Conservation (phyloP, 1,139 yeast species). For the Hansenula anomala region DNA sequence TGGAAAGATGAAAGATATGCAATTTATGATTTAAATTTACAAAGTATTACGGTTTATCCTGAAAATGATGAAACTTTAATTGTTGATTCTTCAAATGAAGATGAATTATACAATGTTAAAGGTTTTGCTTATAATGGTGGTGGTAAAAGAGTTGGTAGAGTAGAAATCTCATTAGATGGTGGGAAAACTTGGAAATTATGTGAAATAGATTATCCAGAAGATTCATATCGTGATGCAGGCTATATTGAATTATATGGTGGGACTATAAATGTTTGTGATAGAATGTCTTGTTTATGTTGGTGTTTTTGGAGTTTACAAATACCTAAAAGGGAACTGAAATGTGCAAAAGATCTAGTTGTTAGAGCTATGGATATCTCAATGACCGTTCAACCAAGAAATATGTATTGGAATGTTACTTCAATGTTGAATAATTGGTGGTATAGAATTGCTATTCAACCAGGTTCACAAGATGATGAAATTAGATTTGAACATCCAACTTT, state of each 20-base stretch:
- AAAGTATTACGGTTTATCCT: conserved; percentile 27
- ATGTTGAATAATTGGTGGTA: conserved; percentile 34
- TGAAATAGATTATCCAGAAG: conserved; percentile 28
- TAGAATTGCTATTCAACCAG: conserved; percentile 25
- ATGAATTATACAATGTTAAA: conserved; percentile 18
- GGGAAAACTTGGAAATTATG: conserved; percentile 27
- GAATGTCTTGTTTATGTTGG: conserved; percentile 29
- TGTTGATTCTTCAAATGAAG: conserved; percentile 4
- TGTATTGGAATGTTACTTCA: conserved; percentile 33
- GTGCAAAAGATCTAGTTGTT: conserved; percentile 26
- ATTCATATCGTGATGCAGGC: conserved; percentile 25
- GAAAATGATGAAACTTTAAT: conserved; percentile 22
- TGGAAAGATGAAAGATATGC: conserved; percentile 32
- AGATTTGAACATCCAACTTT: conserved; percentile 28
- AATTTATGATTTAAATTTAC: conserved; percentile 27
- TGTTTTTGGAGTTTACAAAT: conserved; percentile 28
- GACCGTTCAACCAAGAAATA: conserved; percentile 29
- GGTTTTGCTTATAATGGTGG: conserved; percentile 33
- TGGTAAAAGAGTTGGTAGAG: conserved; percentile 28
- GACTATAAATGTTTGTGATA: conserved; percentile 27
- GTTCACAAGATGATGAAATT: conserved; percentile 13
- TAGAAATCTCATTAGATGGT: conserved; percentile 28
- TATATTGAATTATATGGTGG: conserved; percentile 27
- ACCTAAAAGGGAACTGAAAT: conserved; percentile 15
- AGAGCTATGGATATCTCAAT: conserved; percentile 31